These are phyloP conservation scores for Elaeagnus macrophylla DNA, from an alignment of 306 rosid species.

Conservation along the genomic window DNA sequence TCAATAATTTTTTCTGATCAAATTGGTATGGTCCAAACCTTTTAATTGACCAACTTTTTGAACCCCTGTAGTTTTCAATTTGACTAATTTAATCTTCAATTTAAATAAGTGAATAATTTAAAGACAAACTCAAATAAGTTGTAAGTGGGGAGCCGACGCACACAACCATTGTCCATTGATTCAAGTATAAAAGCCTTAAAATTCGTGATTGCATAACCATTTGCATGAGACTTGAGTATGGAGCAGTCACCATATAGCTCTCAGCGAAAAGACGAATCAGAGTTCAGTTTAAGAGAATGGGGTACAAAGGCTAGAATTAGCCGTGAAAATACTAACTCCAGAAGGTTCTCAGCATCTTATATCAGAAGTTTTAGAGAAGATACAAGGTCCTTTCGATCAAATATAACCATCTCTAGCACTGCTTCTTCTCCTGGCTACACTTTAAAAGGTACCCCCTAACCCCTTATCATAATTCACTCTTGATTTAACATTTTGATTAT, in stretches of 20 bases:
- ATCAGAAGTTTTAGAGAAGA: conserved; percentile 87
- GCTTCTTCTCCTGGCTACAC: conserved; percentile 89
- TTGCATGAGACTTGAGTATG: conserved; percentile 22
- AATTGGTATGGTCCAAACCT: too few species aligned
- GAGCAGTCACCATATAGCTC: conserved; percentile 41
- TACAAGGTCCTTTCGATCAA: conserved; percentile 72
- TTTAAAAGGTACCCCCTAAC: conserved; percentile 40
- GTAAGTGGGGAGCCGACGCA: too few species aligned
- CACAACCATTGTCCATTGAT: too few species aligned
- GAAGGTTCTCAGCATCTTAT: conserved; percentile 78
- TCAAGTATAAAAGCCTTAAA: neutral
- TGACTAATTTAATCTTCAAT: too few species aligned
- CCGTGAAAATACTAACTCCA: conserved; percentile 50
- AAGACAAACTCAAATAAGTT: too few species aligned
- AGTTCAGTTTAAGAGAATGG: conserved; percentile 69
- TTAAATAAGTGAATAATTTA: too few species aligned
- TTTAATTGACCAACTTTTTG: too few species aligned
- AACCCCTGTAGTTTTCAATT: too few species aligned
- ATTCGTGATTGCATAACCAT: neutral
- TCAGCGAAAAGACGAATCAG: conserved; percentile 48
- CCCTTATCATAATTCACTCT: too few species aligned
- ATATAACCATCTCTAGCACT: conserved; percentile 68
- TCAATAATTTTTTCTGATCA: too few species aligned
- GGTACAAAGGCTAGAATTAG: conserved; percentile 36
- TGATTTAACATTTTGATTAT: neutral